phyloP scores from a whole-genome alignment of 768 basidiomycete genomes.

The Crassisporium funariophilum region DNA sequence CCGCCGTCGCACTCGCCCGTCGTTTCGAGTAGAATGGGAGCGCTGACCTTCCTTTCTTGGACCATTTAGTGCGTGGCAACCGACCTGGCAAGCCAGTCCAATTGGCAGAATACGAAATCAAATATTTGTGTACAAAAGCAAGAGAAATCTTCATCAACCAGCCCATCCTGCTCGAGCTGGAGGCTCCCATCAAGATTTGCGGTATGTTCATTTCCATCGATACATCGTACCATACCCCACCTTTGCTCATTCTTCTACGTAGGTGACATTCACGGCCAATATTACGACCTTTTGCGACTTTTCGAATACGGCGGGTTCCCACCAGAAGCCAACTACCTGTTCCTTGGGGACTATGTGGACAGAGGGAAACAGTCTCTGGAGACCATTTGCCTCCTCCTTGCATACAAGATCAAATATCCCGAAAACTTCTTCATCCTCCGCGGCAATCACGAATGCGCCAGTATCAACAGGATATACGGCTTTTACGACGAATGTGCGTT shows the following conservation, averaged over 20 bases:
- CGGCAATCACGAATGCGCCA: conserved; percentile 99
- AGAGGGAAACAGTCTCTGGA: conserved; percentile 98
- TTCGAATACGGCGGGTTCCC: conserved; percentile 99
- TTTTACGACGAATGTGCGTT: conserved; percentile 99
- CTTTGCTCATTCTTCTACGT: conserved; percentile 9
- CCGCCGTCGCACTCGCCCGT: neutral
- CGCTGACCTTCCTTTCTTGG: conserved; percentile 27
- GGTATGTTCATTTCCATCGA: conserved; percentile 57
- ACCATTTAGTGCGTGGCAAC: conserved; percentile 80
- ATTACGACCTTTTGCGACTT: conserved; percentile 95
- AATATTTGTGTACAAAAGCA: conserved; percentile 97
- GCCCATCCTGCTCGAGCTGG: conserved; percentile 95
- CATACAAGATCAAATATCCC: conserved; percentile 99
- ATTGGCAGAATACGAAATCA: conserved; percentile 98
- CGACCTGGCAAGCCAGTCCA: conserved; percentile 98
- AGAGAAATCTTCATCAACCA: conserved; percentile 99
- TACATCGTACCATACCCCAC: conserved; percentile 7
- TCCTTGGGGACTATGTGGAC: conserved; percentile 99
- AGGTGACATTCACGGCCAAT: conserved; percentile 99
- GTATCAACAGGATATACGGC: conserved; percentile 99
- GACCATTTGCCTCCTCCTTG: conserved; percentile 98
- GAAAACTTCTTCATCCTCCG: conserved; percentile 99
- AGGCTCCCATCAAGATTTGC: conserved; percentile 99
- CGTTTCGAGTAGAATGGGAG: conserved; percentile 2
- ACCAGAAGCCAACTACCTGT: conserved; percentile 99